These are phyloP conservation scores for Cyberlindnera nakhonratchasimensis DNA, from an alignment of 805 yeast species.

Conservation along the genomic window DNA sequence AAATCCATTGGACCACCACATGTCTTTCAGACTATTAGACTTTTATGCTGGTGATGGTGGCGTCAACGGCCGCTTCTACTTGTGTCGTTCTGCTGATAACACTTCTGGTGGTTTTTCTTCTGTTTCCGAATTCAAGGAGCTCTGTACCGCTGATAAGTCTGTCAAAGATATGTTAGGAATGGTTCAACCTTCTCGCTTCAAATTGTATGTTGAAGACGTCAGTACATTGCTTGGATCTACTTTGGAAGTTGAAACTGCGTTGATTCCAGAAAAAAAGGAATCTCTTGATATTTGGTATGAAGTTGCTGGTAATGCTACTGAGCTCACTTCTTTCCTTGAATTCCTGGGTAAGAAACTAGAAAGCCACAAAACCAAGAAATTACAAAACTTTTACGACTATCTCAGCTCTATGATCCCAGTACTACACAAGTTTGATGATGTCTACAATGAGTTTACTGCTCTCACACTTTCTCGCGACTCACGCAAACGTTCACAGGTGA, in stretches of 20 bases:
- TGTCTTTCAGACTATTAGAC: conserved; percentile 25
- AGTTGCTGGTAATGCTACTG: conserved; percentile 17
- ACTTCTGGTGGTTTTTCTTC: conserved; percentile 18
- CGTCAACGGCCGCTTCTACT: conserved; percentile 24
- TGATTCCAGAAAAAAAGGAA: background rate
- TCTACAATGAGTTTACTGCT: conserved; percentile 15
- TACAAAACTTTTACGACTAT: conserved; percentile 14
- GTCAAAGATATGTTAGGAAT: conserved; percentile 11
- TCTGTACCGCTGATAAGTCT: conserved; percentile 8
- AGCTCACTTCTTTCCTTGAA: conserved; percentile 16
- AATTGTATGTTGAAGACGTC: conserved; percentile 27
- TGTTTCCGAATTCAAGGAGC: conserved; percentile 11
- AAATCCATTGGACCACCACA: conserved; percentile 20
- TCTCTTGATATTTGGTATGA: conserved; percentile 29
- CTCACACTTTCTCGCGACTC: conserved; percentile 16
- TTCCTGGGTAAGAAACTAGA: conserved; percentile 10
- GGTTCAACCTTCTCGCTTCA: conserved; percentile 26
- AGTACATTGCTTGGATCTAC: conserved; percentile 15
- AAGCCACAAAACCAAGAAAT: conserved; percentile 1
- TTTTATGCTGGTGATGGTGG: conserved; percentile 30
- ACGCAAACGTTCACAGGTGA: conserved; percentile 19
- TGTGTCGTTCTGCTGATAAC: conserved; percentile 23
- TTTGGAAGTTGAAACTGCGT: background rate
- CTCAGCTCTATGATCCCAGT: conserved; percentile 15
- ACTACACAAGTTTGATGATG: conserved; percentile 19